phyloP scores from a whole-genome alignment of 106 monocot species.

The Dendrobium chrysotoxum region DNA sequence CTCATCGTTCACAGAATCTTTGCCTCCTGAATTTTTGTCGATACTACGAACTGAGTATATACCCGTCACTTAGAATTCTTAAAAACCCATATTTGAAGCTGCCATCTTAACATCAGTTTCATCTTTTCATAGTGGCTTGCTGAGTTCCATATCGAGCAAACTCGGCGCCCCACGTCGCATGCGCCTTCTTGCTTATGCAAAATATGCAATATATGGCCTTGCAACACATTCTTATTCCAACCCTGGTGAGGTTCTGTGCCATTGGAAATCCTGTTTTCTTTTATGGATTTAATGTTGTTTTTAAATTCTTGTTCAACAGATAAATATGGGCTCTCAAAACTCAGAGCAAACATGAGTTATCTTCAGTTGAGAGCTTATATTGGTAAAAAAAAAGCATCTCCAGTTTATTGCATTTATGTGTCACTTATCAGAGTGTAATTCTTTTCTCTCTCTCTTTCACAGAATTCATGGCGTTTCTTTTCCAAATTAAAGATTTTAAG shows the following conservation, averaged over 20 bases:
- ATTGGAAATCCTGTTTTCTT: background rate
- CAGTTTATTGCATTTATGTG: background rate
- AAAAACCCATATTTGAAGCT: background rate
- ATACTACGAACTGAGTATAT: slow-evolving; percentile 85
- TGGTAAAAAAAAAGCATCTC: slow-evolving; percentile 16
- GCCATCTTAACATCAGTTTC: background rate
- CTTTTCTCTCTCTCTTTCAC: slow-evolving; percentile 9
- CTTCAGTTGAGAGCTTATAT: slow-evolving; percentile 54
- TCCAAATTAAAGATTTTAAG: slow-evolving; percentile 42
- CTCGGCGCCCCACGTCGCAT: slow-evolving; percentile 60
- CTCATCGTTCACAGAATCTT: slow-evolving; percentile 80
- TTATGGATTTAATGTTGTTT: background rate
- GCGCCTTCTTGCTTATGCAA: slow-evolving; percentile 69
- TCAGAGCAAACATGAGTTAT: slow-evolving; percentile 41
- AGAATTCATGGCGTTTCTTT: slow-evolving; percentile 53
- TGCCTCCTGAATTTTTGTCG: slow-evolving; percentile 70
- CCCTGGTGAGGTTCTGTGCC: slow-evolving; percentile 26
- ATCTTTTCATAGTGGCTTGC: slow-evolving; percentile 46
- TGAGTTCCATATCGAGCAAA: slow-evolving; percentile 78
- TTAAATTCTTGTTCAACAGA: slow-evolving; percentile 20
- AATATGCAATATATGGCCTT: slow-evolving; percentile 71
- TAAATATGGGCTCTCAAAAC: slow-evolving; percentile 12
- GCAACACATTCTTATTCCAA: slow-evolving; percentile 14
- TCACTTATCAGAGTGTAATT: background rate
- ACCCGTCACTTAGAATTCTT: background rate